Base-by-base conservation (phyloP, 805 yeast genomes). In the Candida coleopterorum region DNA sequence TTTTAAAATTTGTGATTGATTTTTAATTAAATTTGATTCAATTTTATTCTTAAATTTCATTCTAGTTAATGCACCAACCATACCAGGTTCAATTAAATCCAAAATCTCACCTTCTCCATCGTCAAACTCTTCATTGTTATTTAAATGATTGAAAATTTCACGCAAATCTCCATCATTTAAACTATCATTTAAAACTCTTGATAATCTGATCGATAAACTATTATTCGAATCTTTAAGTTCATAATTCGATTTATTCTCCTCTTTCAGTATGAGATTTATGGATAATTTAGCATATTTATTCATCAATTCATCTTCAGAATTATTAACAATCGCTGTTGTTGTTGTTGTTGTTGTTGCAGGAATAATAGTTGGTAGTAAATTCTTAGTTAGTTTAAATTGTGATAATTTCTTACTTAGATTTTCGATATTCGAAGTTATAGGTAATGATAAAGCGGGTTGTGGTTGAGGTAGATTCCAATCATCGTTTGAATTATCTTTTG, bases 31-130 rank as follows among this genome's bases (percentile, higher is more conserved):
- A 37, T 81, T 85, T 20, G 63, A 61, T 48, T 83, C 89, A 15
- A 83, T 62, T 27, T 70, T 75, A 29, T 79, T 75, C 38, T 80
- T 64, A 34, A 84, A 60, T 25, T 74, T 68, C 49, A 81, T 72
- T 44, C 94, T 66, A 2, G 79, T 62, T 24, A 80, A 62, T 2
- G 79, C 71, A 0, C 90, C 90, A 10, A 69, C 51, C 18, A 77
- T 46, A 5, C 69, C 71, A 0, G 78, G 67, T 30, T 68, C 72
- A 4, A 74, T 65, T 29, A 74, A 47, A 12, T 58, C 53, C 9
- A 50, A 50, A n/a, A 60, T 50, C 32, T 45, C 48, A 9, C 44
- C 24, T 10, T 37, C 41, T 47, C 22, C 62, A 60, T 15, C 73
- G n/a, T n/a, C n/a, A n/a, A n/a, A n/a, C 7, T 14, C 14, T 37